A percentile compares a stretch with the other conserved stretches of the same genome.
phyloP scores from a whole-genome alignment of 169 alveolate genomes.

The Sarcocystis neurona region DNA sequence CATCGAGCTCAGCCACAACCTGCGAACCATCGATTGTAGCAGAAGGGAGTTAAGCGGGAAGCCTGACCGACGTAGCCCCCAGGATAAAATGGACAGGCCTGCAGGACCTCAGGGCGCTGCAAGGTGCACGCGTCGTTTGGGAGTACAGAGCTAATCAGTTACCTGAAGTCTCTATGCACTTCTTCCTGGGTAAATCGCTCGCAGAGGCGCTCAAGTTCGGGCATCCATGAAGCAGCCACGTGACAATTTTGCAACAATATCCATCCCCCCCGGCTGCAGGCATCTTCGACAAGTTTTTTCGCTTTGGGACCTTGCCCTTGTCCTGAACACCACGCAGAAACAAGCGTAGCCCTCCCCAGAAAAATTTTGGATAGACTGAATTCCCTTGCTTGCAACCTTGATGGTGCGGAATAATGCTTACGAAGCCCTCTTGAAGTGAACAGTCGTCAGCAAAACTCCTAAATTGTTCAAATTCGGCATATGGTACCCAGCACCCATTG shows the following conservation, averaged over 20 bases:
- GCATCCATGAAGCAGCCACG: slow-evolving; percentile 92
- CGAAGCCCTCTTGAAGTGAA: no score
- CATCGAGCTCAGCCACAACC: slow-evolving; percentile 91
- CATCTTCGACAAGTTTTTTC: slow-evolving; percentile 85
- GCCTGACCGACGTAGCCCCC: no score
- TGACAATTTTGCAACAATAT: slow-evolving; percentile 93
- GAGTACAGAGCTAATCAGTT: slow-evolving; percentile 81
- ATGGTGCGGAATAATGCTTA: no score
- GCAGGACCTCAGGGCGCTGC: not conserved
- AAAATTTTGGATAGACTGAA: no score
- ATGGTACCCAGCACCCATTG: no score
- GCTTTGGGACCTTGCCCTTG: slow-evolving; percentile 95
- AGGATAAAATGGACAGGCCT: not conserved
- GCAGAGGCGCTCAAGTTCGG: slow-evolving; percentile 87
- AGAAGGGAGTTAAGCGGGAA: no score
- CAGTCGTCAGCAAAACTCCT: no score
- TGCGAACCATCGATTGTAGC: not conserved
- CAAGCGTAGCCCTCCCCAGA: no score
- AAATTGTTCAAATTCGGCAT: no score
- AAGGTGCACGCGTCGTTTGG: not conserved
- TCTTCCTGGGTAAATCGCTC: slow-evolving; percentile 73
- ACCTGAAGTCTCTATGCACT: slow-evolving; percentile 74
- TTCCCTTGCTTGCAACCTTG: no score
- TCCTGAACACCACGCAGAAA: slow-evolving; percentile 71
- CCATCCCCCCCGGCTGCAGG: slow-evolving; percentile 89